These are phyloP conservation scores for Aspergillus versicolor DNA, from an alignment of 2,329 filamentous ascomycete genomes.

Conservation along the genomic window DNA sequence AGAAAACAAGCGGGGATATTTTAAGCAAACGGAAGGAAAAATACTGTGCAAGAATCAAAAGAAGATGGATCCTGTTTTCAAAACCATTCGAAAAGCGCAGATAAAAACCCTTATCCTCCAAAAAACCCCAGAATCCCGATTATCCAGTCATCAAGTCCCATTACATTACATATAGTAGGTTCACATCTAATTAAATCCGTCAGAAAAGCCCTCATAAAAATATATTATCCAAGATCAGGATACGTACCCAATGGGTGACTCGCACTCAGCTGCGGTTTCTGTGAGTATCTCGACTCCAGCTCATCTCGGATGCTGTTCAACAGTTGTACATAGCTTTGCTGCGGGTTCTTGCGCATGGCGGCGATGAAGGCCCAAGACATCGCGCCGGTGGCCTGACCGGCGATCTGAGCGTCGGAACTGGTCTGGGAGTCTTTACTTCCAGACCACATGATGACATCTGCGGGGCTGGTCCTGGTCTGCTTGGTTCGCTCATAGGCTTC, in stretches of 20 bases:
- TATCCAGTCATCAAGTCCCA: constrained; percentile 9
- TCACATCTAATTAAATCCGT: constrained; percentile 53
- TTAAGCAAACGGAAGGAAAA: not conserved
- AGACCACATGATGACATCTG: constrained; percentile 97
- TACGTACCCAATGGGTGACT: constrained; percentile 89
- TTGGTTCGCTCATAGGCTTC: constrained; percentile 76
- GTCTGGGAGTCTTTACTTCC: constrained; percentile 96
- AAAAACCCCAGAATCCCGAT: not conserved
- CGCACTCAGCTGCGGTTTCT: constrained; percentile 95
- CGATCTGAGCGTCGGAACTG: constrained; percentile 87
- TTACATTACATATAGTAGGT: constrained; percentile 68
- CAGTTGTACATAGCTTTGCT: constrained; percentile 94
- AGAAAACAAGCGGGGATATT: constrained; percentile 1
- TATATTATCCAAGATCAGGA: not conserved
- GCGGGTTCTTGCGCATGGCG: constrained; percentile 84
- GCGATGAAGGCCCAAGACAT: constrained; percentile 98
- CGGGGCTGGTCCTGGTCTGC: constrained; percentile 87
- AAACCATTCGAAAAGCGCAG: not conserved
- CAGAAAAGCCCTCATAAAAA: constrained; percentile 15
- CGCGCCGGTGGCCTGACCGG: constrained; percentile 85
- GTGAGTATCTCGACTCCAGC: constrained; percentile 78
- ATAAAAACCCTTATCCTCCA: not conserved
- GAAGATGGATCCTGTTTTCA: not conserved
- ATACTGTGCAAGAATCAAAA: not conserved
- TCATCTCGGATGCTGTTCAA: constrained; percentile 94